A percentile compares a stretch with the other conserved stretches of the same genome.
Conservation (phyloP, 2,329 filamentous ascomycete species). For the Phialophora expanda region DNA sequence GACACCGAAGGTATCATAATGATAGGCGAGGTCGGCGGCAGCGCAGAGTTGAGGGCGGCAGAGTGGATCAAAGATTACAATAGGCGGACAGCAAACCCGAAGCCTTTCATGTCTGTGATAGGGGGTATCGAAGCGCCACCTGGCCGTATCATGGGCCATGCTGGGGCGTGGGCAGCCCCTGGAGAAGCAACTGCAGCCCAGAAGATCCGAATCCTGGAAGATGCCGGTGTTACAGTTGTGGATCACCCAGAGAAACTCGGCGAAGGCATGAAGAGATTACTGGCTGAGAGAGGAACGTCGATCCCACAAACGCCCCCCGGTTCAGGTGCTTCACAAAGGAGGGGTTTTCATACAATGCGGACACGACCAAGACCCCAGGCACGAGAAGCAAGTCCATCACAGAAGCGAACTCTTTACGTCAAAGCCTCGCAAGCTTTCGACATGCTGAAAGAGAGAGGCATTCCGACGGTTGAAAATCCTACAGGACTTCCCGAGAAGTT, state of each 20-base stretch:
- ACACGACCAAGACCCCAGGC: constrained; percentile 39
- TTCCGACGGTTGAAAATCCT: constrained; percentile 51
- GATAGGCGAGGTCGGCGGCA: constrained; percentile 74
- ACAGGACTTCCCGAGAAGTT: constrained; percentile 53
- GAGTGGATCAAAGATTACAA: constrained; percentile 74
- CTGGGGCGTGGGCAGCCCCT: constrained; percentile 72
- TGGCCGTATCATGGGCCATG: constrained; percentile 77
- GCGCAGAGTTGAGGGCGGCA: constrained; percentile 72
- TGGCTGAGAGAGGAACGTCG: constrained; percentile 51
- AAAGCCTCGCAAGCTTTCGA: constrained; percentile 59
- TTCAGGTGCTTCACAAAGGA: constrained; percentile 49
- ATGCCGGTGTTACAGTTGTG: constrained; percentile 71
- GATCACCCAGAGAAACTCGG: constrained; percentile 79
- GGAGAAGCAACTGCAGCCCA: constrained; percentile 67
- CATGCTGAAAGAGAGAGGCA: constrained; percentile 59
- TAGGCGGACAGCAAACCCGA: constrained; percentile 62
- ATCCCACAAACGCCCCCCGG: constrained; percentile 46
- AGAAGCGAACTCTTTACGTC: constrained; percentile 62
- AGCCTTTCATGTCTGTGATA: constrained; percentile 76
- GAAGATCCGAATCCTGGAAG: constrained; percentile 71
- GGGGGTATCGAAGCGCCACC: constrained; percentile 68
- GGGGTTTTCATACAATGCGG: constrained; percentile 58
- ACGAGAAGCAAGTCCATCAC: constrained; percentile 35
- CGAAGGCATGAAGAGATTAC: constrained; percentile 66
- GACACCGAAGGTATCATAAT: constrained; percentile 74